phyloP scores from a whole-genome alignment of 2,329 filamentous ascomycete species.

The Daldinia sp. region DNA sequence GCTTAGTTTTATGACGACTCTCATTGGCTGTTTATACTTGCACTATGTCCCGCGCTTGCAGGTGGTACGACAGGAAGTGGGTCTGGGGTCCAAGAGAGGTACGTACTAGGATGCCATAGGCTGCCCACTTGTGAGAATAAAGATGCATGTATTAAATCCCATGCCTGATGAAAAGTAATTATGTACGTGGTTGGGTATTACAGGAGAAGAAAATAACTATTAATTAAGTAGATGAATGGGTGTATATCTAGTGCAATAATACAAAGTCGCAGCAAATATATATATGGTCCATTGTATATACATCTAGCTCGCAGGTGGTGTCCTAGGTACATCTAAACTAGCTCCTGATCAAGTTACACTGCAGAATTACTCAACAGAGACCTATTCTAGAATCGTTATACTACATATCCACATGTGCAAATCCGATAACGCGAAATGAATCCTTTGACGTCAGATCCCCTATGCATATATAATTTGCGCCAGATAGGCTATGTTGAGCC shows the following conservation, averaged over 20 bases:
- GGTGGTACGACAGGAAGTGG: slow-evolving; percentile 17
- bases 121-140: background rate
- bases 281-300: too few species aligned
- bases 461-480: background rate
- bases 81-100: background rate
- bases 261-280: background rate
- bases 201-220: background rate
- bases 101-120: background rate
- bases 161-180: background rate
- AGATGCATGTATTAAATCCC: background rate
- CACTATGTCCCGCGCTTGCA: slow-evolving; percentile 1
- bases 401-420: background rate
- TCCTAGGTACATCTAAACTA: too few species aligned
- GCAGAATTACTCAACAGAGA: background rate
- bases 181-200: background rate
- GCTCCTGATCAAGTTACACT: background rate
- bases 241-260: background rate
- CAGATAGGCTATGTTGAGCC: background rate
- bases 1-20: slow-evolving; percentile 32
- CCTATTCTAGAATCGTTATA: background rate
- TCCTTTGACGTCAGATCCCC: background rate
- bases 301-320: too few species aligned
- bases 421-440: background rate
- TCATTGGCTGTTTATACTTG: slow-evolving; percentile 28
- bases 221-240: too few species aligned